These are phyloP conservation scores for Pilasporangium apinafurcum DNA, from an alignment of 352 stramenopile genomes.

Conservation along the genomic window DNA sequence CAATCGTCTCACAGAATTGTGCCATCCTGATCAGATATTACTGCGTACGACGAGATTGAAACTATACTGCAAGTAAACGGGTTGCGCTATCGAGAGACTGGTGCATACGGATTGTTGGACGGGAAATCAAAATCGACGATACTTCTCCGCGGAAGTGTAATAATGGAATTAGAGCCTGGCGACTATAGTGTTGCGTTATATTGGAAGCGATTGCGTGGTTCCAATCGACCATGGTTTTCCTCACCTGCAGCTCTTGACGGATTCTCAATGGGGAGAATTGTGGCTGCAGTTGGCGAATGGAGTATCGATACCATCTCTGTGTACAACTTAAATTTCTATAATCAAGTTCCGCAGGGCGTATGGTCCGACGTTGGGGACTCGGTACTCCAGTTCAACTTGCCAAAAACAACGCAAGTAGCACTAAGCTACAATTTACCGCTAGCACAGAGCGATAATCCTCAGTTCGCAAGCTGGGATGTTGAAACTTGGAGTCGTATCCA, in stretches of 20 bases:
- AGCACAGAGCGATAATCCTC: constrained; percentile 63
- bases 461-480: constrained; percentile 45
- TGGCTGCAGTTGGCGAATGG: constrained; percentile 46
- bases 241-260: constrained; percentile 49
- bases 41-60: constrained; percentile 58
- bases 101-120: constrained; percentile 50
- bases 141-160: constrained; percentile 49
- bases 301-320: constrained; percentile 39
- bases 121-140: constrained; percentile 49
- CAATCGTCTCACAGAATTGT: neutral
- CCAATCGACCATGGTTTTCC: constrained; percentile 59
- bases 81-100: constrained; percentile 57
- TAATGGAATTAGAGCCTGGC: constrained; percentile 55
- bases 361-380: constrained; percentile 80
- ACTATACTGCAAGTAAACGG: constrained; percentile 58
- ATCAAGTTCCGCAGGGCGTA: constrained; percentile 16
- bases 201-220: constrained; percentile 46
- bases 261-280: constrained; percentile 58
- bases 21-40: constrained; percentile 28
- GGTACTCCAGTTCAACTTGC: constrained; percentile 61
- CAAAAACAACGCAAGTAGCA: constrained; percentile 41
- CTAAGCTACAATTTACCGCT: constrained; percentile 75
- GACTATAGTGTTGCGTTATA: constrained; percentile 53
- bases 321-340: constrained; percentile 44
- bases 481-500: constrained; percentile 47